A percentile compares a stretch with the other conserved stretches of the same genome.
Conservation (phyloP, 495 filamentous ascomycete species). For the Peziza echinospora region DNA sequence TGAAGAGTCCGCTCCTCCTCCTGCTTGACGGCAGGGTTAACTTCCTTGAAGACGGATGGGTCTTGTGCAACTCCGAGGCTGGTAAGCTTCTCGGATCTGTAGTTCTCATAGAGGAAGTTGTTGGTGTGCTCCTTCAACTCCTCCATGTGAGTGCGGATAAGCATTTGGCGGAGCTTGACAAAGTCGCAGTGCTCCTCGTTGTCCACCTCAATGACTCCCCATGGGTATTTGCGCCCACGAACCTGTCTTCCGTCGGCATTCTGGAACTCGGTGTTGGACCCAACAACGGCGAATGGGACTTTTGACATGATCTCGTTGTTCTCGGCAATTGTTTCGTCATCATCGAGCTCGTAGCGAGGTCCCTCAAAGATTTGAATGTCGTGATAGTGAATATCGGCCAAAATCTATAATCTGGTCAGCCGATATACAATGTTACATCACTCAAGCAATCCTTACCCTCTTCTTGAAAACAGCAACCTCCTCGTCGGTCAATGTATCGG, state of each 20-base stretch:
- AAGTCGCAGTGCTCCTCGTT: slow-evolving; percentile 99
- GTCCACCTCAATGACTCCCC: slow-evolving; percentile 97
- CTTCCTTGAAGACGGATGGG: slow-evolving; percentile 98
- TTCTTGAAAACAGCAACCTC: slow-evolving; percentile 87
- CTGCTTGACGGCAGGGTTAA: slow-evolving; percentile 99
- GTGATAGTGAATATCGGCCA: slow-evolving; percentile 90
- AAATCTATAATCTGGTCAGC: slow-evolving; percentile 65
- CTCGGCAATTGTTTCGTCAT: slow-evolving; percentile 97
- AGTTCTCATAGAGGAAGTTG: slow-evolving; percentile 96
- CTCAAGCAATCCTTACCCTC: slow-evolving; percentile 39
- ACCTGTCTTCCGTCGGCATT: slow-evolving; percentile 86
- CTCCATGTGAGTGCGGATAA: slow-evolving; percentile 99
- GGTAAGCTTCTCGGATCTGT: slow-evolving; percentile 95
- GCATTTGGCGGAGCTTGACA: slow-evolving; percentile 97
- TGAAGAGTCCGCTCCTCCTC: slow-evolving; percentile 94
- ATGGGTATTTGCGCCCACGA: slow-evolving; percentile 88
- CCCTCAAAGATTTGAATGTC: slow-evolving; percentile 97
- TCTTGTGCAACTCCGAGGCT: slow-evolving; percentile 97
- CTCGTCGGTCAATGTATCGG: slow-evolving; percentile 93
- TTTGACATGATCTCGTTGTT: slow-evolving; percentile 99
- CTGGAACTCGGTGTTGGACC: slow-evolving; percentile 79
- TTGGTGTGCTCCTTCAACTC: slow-evolving; percentile 99
- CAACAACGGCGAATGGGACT: slow-evolving; percentile 94
- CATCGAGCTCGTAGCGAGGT: slow-evolving; percentile 91
- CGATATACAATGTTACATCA: not conserved